Percentiles rank a stretch among this genome's conserved stretches.
These are phyloP conservation scores for Candida methanosorbosa DNA, from an alignment of 805 yeast species.

Conservation along the genomic window DNA sequence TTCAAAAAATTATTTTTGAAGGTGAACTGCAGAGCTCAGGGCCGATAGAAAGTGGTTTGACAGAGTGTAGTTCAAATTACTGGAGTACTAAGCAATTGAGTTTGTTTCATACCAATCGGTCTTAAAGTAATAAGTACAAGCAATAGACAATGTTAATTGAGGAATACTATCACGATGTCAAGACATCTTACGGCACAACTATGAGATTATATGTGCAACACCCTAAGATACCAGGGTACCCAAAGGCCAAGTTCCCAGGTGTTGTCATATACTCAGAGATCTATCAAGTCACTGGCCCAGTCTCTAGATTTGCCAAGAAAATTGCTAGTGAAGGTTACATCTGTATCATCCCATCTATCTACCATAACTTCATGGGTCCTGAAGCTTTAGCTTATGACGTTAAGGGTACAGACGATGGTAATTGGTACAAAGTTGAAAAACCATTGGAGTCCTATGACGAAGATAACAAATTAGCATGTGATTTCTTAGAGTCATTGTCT, in stretches of 20 bases:
- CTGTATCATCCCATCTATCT: slow-evolving; percentile 71
- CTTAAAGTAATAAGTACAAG: neutral
- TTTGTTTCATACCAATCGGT: slow-evolving; percentile 16
- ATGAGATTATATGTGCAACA: slow-evolving; percentile 59
- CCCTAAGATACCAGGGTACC: slow-evolving; percentile 64
- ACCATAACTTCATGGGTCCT: slow-evolving; percentile 59
- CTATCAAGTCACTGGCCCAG: slow-evolving; percentile 81
- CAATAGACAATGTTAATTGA: slow-evolving; percentile 54
- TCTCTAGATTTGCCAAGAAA: slow-evolving; percentile 63
- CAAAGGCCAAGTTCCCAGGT: slow-evolving; percentile 75
- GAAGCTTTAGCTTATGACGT: slow-evolving; percentile 62
- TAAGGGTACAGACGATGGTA: slow-evolving; percentile 72
- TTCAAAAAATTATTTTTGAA: no score
- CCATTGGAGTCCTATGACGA: slow-evolving; percentile 69
- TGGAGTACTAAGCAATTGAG: slow-evolving; percentile 10
- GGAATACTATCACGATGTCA: slow-evolving; percentile 55
- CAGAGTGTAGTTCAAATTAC: no score
- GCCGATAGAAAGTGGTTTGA: no score
- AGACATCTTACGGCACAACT: slow-evolving; percentile 57
- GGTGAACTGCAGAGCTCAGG: no score
- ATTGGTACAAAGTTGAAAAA: slow-evolving; percentile 54
- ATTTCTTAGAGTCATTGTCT: slow-evolving; percentile 44
- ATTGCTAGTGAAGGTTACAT: slow-evolving; percentile 77
- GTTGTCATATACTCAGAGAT: slow-evolving; percentile 74
- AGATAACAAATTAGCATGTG: slow-evolving; percentile 56